phyloP scores from a whole-genome alignment of 495 filamentous ascomycete species.

The Talaromyces liani region DNA sequence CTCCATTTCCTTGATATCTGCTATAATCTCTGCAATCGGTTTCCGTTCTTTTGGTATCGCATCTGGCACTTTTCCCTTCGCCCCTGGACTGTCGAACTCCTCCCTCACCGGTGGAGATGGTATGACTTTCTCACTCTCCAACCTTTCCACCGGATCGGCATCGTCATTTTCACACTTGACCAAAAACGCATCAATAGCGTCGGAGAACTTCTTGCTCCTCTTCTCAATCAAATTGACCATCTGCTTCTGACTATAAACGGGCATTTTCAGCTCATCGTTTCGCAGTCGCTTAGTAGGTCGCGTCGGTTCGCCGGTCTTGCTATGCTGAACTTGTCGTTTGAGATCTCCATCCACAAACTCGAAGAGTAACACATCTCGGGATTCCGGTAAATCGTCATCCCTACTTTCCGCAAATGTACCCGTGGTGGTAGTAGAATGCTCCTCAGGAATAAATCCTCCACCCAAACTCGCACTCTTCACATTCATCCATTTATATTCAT shows the following conservation, averaged over 20 bases:
- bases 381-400: conserved; percentile 23
- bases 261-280: conserved; percentile 85
- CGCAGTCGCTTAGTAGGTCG: conserved; percentile 55
- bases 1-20: conserved; percentile 69
- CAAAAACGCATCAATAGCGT: conserved; percentile 71
- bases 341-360: conserved; percentile 91
- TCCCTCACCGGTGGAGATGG: conserved; percentile 47
- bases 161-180: conserved; percentile 59
- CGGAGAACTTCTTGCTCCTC: conserved; percentile 75
- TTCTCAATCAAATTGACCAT: conserved; percentile 88
- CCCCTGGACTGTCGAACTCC: conserved; percentile 38
- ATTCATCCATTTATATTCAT: conserved; percentile 10
- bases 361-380: conserved; percentile 69
- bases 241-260: conserved; percentile 86
- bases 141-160: conserved; percentile 57
- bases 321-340: conserved; percentile 65
- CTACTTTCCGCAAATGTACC: conserved; percentile 8
- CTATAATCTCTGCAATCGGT: conserved; percentile 74
- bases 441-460: conserved; percentile 3
- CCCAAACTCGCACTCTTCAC: conserved; percentile 31
- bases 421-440: conserved; percentile 17
- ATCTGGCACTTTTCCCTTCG: conserved; percentile 17
- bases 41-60: conserved; percentile 79
- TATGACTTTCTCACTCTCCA: conserved; percentile 41
- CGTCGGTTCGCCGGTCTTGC: conserved; percentile 62